Percentiles rank a stretch among this genome's conserved stretches.
These are phyloP conservation scores for Apiospora aurea DNA, from an alignment of 2,329 filamentous ascomycete genomes.

Conservation along the genomic window DNA sequence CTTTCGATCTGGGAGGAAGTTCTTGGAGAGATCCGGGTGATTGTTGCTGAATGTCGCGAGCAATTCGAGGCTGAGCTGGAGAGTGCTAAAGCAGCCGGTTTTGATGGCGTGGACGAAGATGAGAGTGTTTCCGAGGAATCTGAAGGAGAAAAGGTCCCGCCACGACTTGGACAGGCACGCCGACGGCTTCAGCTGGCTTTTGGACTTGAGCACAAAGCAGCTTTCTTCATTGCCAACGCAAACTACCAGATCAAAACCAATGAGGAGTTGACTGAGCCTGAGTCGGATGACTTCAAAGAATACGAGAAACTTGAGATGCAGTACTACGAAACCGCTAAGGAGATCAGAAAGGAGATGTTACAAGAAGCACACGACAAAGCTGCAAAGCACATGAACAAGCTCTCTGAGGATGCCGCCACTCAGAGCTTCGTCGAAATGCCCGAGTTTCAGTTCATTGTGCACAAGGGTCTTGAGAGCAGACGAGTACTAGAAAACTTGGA, in stretches of 20 bases:
- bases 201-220: constrained; percentile 81
- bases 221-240: constrained; percentile 85
- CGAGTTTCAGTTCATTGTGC: constrained; percentile 58
- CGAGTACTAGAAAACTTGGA: constrained; percentile 72
- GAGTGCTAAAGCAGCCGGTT: constrained; percentile 41
- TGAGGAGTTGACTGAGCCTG: constrained; percentile 65
- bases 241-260: constrained; percentile 85
- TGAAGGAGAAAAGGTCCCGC: constrained; percentile 42
- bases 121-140: constrained; percentile 39
- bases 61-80: constrained; percentile 62
- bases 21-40: constrained; percentile 52
- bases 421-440: constrained; percentile 70
- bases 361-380: constrained; percentile 62
- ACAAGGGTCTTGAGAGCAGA: constrained; percentile 76
- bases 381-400: constrained; percentile 66
- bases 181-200: constrained; percentile 75
- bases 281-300: constrained; percentile 69
- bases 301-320: constrained; percentile 75
- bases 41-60: constrained; percentile 70
- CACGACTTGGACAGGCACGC: constrained; percentile 63
- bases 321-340: constrained; percentile 80
- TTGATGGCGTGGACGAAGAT: constrained; percentile 34
- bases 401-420: constrained; percentile 60
- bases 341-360: constrained; percentile 80
- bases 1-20: constrained; percentile 73